Evolutionary conservation across 1,284 basidiomycete species (phyloP).

Genomic region (Irpex rosettiformis): DNA sequence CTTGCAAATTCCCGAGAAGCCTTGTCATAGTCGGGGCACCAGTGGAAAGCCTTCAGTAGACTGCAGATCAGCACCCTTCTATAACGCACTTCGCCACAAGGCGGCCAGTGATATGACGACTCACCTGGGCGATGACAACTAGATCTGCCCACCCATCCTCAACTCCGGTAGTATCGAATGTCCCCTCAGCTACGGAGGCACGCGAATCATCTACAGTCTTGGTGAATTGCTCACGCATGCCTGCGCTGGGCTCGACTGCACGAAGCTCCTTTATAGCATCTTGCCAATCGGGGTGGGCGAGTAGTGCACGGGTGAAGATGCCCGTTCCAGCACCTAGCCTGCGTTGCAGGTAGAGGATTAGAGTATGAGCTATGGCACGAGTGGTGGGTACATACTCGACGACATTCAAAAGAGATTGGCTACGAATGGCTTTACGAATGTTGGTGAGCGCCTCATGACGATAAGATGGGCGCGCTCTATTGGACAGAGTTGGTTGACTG

Average conservation of each 20-base stretch:
- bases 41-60: slow-evolving; percentile 67
- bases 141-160: slow-evolving; percentile 70
- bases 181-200: slow-evolving; percentile 53
- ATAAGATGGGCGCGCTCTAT: slow-evolving; percentile 70
- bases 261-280: slow-evolving; percentile 45
- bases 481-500: not conserved
- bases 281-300: slow-evolving; percentile 58
- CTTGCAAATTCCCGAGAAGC: slow-evolving; percentile 67
- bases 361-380: not conserved
- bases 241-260: slow-evolving; percentile 71
- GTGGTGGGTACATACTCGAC: slow-evolving; percentile 53
- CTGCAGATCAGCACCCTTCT: not conserved
- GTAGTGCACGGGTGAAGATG: slow-evolving; percentile 73
- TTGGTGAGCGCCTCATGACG: slow-evolving; percentile 51
- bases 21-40: slow-evolving; percentile 70
- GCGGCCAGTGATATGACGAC: not conserved
- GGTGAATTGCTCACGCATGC: slow-evolving; percentile 64
- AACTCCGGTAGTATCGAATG: slow-evolving; percentile 58
- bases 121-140: slow-evolving; percentile 70
- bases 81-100: not conserved
- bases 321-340: slow-evolving; percentile 76
- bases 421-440: slow-evolving; percentile 45
- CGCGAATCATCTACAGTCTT: slow-evolving; percentile 48
- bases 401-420: slow-evolving; percentile 48
- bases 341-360: not conserved